Evolutionary conservation across 1,139 yeast genomes (phyloP).

Genomic region (Wickerhamomyces sp.): DNA sequence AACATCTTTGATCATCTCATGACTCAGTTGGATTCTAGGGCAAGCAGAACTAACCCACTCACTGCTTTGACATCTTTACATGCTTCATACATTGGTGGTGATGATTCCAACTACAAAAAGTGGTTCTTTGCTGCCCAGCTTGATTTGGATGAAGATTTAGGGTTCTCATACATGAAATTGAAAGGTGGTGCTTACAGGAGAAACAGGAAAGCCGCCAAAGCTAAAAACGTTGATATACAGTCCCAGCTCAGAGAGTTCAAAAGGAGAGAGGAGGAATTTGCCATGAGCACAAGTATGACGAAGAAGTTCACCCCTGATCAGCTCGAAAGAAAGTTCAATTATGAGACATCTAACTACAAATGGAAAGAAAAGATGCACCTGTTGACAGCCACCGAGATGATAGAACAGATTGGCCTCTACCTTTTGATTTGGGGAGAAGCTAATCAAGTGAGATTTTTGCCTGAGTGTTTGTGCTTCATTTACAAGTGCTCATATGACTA

Average conservation of each 20-base stretch:
- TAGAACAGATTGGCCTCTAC: slow-evolving; percentile 64
- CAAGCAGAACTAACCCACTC: slow-evolving; percentile 54
- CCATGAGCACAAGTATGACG: slow-evolving; percentile 26
- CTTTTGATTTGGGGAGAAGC: slow-evolving; percentile 89
- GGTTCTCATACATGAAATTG: slow-evolving; percentile 38
- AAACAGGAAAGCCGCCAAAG: slow-evolving; percentile 30
- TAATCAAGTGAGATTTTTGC: slow-evolving; percentile 74
- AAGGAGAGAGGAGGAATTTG: slow-evolving; percentile 25
- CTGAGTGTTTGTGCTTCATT: slow-evolving; percentile 79
- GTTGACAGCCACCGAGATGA: slow-evolving; percentile 47
- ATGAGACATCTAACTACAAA: slow-evolving; percentile 49
- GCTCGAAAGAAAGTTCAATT: slow-evolving; percentile 54
- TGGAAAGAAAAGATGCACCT: slow-evolving; percentile 62
- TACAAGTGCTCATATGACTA: slow-evolving; percentile 74
- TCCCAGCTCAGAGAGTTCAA: slow-evolving; percentile 27
- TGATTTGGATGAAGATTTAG: slow-evolving; percentile 58
- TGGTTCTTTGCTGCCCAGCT: slow-evolving; percentile 75
- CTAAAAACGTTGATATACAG: slow-evolving; percentile 28
- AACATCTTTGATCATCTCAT: slow-evolving; percentile 64
- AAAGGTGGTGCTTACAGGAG: slow-evolving; percentile 30
- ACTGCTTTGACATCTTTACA: slow-evolving; percentile 57
- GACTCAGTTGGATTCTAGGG: slow-evolving; percentile 61
- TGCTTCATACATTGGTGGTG: slow-evolving; percentile 71
- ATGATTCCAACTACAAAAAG: slow-evolving; percentile 58
- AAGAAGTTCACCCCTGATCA: slow-evolving; percentile 33